Base-by-base conservation (phyloP, 108 stramenopile species). In the Cyclotella distinguenda region DNA sequence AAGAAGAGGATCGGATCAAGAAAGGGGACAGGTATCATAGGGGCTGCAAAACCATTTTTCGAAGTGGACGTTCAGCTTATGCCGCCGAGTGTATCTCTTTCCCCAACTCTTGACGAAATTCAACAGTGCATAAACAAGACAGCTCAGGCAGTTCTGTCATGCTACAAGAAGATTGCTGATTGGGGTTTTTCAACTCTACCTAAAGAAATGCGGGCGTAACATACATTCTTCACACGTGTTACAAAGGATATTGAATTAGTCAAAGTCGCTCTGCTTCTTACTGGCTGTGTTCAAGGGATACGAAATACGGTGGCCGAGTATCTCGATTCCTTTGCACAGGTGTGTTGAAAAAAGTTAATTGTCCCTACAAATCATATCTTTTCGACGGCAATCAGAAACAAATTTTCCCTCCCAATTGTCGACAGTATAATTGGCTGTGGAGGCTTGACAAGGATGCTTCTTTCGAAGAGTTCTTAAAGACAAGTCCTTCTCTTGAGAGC, bases 231-330 rank as follows among this genome's bases (percentile, higher is more conserved):
- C 54, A 90, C 87, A 28, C 78, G 88, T n/a, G 89, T 95, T 51
- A 91, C 91, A 2, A 89, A 88, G 54, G 94, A 95, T 68, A 88
- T 95, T 40, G 91, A 95, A 60, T 84, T 95, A 12, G 94, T 91
- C 8, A 86, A 90, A 42, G 92, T 92, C 15, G 90, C 86, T 6
- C 66, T 95, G 54, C 91, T 95, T 26, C 82, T 95, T 28, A 95
- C 94, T 23, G 94, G 94, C 9, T 87, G 88, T 59, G 82, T 95
- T 27, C 92, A 94, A 49, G 89, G 91, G 22, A 84, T 95, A 47
- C 80, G 89, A 15, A 90, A 92, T 59, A 91, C 93, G 8, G 95
- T 95, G 4, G 75, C 82, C 45, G 88, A 93, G 38, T 95, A 93
- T 62, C 82, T 95, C 5, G 70, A 56, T 4, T 87, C 89, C 18